These are phyloP conservation scores for Russula sp. DNA, from an alignment of 768 basidiomycete genomes.

Conservation along the genomic window DNA sequence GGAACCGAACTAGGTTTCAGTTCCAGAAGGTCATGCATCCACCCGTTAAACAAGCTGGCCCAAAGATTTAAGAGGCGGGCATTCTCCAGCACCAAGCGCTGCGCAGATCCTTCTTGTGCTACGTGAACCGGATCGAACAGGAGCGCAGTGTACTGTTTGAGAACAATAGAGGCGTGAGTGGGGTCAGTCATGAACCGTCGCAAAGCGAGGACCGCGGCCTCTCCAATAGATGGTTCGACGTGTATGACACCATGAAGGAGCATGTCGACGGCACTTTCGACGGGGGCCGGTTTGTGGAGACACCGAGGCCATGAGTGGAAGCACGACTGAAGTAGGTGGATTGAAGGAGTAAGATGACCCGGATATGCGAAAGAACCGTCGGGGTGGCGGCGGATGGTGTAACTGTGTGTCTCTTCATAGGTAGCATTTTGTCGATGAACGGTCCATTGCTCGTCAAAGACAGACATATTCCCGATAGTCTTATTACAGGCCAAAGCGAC, in stretches of 20 bases:
- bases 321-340: constrained; percentile 67
- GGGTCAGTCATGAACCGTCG: constrained; percentile 66
- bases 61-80: constrained; percentile 64
- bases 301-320: constrained; percentile 85
- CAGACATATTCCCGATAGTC: constrained; percentile 65
- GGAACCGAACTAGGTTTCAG: constrained; percentile 36
- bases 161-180: constrained; percentile 47
- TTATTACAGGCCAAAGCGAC: constrained; percentile 58
- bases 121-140: constrained; percentile 67
- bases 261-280: constrained; percentile 67
- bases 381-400: constrained; percentile 59
- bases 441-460: constrained; percentile 84
- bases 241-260: constrained; percentile 79
- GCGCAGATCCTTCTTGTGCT: constrained; percentile 54
- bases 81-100: constrained; percentile 62
- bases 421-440: constrained; percentile 50
- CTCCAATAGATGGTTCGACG: constrained; percentile 67
- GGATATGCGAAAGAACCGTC: constrained; percentile 67
- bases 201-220: constrained; percentile 62
- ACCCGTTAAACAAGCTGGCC: constrained; percentile 63
- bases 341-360: constrained; percentile 48
- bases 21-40: constrained; percentile 48
- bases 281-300: constrained; percentile 47
- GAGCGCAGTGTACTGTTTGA: constrained; percentile 61
- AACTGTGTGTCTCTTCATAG: constrained; percentile 66